phyloP scores from a whole-genome alignment of 2,329 filamentous ascomycete genomes.

The Trichophyton equinum region DNA sequence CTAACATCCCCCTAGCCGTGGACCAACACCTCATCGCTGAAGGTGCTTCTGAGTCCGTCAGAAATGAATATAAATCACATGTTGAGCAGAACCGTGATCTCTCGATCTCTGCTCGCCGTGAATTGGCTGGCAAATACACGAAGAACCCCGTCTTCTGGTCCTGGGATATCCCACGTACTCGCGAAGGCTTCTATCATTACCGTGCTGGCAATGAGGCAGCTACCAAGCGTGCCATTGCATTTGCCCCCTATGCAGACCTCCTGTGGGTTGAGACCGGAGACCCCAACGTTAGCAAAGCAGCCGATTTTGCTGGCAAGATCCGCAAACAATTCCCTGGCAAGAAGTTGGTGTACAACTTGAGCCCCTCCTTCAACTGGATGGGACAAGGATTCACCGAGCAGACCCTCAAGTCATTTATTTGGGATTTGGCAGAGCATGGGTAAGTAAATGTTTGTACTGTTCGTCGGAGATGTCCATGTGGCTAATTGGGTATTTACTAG shows the following conservation, averaged over 20 bases:
- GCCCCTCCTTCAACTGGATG: slow-evolving; percentile 98
- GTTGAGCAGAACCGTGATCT: slow-evolving; percentile 55
- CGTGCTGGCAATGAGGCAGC: slow-evolving; percentile 52
- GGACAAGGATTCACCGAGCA: slow-evolving; percentile 77
- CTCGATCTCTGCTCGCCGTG: slow-evolving; percentile 64
- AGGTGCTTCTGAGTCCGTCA: slow-evolving; percentile 49
- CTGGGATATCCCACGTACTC: slow-evolving; percentile 84
- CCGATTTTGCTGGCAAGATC: slow-evolving; percentile 64
- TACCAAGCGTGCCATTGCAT: slow-evolving; percentile 83
- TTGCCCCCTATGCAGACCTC: slow-evolving; percentile 84
- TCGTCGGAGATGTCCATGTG: not conserved
- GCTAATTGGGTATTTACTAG: slow-evolving; percentile 18
- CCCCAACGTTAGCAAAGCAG: slow-evolving; percentile 66
- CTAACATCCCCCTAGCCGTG: slow-evolving; percentile 42
- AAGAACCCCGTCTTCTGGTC: slow-evolving; percentile 63
- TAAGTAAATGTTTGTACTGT: slow-evolving; percentile 44
- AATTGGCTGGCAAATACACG: slow-evolving; percentile 55
- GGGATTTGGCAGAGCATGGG: slow-evolving; percentile 86
- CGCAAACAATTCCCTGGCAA: slow-evolving; percentile 59
- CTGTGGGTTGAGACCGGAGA: slow-evolving; percentile 95
- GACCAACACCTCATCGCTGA: slow-evolving; percentile 58
- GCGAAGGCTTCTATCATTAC: slow-evolving; percentile 91
- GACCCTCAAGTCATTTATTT: slow-evolving; percentile 80
- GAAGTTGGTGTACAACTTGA: slow-evolving; percentile 91
- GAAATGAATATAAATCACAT: slow-evolving; percentile 54